Evolutionary conservation across 2,329 filamentous ascomycete species (phyloP).

Genomic region (Monilinia laxa): DNA sequence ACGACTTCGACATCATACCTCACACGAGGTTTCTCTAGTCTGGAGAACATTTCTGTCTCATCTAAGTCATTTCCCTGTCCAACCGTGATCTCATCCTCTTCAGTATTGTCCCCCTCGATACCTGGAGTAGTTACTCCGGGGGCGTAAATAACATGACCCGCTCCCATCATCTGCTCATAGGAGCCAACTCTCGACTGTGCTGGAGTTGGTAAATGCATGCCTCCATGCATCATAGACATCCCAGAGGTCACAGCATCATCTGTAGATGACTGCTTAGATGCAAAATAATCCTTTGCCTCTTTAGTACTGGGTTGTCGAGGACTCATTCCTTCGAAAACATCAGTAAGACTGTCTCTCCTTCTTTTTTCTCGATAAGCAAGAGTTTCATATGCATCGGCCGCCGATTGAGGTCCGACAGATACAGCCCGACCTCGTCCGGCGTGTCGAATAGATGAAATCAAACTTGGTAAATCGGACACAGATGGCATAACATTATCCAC

Average conservation of each 20-base stretch:
- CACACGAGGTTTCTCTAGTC: slow-evolving; percentile 80
- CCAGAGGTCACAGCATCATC: slow-evolving; percentile 37
- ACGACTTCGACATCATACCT: slow-evolving; percentile 98
- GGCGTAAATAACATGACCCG: slow-evolving; percentile 50
- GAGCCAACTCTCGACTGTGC: slow-evolving; percentile 53
- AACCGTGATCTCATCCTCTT: slow-evolving; percentile 41
- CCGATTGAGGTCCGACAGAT: slow-evolving; percentile 90
- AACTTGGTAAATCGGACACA: slow-evolving; percentile 80
- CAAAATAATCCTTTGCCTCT: slow-evolving; percentile 27
- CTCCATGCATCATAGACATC: slow-evolving; percentile 45
- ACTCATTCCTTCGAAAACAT: slow-evolving; percentile 27
- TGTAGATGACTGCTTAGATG: slow-evolving; percentile 25
- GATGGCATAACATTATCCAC: slow-evolving; percentile 88
- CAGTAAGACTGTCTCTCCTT: slow-evolving; percentile 55
- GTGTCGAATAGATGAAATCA: slow-evolving; percentile 79
- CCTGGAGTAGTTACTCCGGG: slow-evolving; percentile 39
- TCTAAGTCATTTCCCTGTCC: slow-evolving; percentile 53
- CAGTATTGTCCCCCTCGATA: slow-evolving; percentile 42
- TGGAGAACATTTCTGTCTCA: slow-evolving; percentile 79
- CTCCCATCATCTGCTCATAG: slow-evolving; percentile 74
- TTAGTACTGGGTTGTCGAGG: slow-evolving; percentile 23
- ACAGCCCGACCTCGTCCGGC: slow-evolving; percentile 76
- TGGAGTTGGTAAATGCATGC: slow-evolving; percentile 49
- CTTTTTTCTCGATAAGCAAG: slow-evolving; percentile 82
- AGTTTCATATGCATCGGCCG: slow-evolving; percentile 93